Percentiles rank a stretch among this genome's conserved stretches.
Conservation (phyloP, 768 basidiomycete species). For the Dacryopinax primogenitus region DNA sequence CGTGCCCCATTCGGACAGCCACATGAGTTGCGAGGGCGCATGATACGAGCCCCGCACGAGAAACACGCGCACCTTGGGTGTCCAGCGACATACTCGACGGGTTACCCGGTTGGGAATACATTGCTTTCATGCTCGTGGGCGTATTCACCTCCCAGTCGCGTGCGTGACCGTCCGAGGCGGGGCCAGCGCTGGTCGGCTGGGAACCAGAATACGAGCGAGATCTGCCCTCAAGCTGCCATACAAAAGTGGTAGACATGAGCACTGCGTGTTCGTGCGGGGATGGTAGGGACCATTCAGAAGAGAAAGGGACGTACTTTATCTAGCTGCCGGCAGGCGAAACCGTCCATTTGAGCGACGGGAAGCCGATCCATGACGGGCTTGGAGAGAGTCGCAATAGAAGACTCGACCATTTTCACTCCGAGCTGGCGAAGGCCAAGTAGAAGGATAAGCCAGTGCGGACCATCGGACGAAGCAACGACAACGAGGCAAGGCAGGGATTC, state of each 20-base stretch:
- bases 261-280: neutral
- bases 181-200: neutral
- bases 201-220: constrained; percentile 8
- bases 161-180: neutral
- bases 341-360: constrained; percentile 56
- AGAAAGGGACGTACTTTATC: constrained; percentile 53
- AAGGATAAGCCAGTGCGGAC: constrained; percentile 8
- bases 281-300: neutral
- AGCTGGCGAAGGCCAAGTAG: constrained; percentile 36
- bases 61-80: constrained; percentile 6
- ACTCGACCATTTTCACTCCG: constrained; percentile 78
- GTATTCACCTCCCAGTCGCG: constrained; percentile 4
- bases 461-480: neutral
- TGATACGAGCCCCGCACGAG: neutral
- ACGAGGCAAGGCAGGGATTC: constrained; percentile 4
- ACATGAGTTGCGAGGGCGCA: too few relatives aligned
- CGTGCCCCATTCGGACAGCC: neutral
- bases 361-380: constrained; percentile 69
- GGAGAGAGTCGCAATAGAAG: constrained; percentile 65
- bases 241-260: constrained; percentile 4
- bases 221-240: neutral
- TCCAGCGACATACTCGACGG: neutral
- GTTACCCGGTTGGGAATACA: neutral
- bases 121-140: constrained; percentile 7
- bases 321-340: constrained; percentile 78